Evolutionary conservation across 352 stramenopile species (phyloP).

Genomic region (Globisporangium canariense): DNA sequence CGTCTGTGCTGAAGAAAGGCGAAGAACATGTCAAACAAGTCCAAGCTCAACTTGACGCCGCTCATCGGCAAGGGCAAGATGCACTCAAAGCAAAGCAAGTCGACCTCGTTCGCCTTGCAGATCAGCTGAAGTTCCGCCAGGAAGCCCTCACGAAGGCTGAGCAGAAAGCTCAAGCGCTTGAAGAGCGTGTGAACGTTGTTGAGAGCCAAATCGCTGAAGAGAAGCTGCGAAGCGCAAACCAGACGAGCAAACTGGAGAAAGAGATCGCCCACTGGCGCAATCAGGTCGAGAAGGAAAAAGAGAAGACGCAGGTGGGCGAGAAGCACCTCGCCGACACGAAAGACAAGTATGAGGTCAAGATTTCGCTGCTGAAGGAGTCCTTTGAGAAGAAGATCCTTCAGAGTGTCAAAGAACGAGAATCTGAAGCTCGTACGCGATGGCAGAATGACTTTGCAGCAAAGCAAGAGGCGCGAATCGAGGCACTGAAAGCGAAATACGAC

Average conservation of each 20-base stretch:
- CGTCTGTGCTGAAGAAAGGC: slow-evolving; percentile 24
- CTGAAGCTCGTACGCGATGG: slow-evolving; percentile 58
- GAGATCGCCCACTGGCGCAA: slow-evolving; percentile 44
- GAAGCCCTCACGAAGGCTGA: slow-evolving; percentile 48
- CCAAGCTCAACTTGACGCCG: slow-evolving; percentile 32
- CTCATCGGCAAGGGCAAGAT: slow-evolving; percentile 35
- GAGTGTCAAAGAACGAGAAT: slow-evolving; percentile 46
- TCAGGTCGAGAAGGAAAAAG: slow-evolving; percentile 50
- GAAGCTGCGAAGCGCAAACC: slow-evolving; percentile 39
- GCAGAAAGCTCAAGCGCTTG: slow-evolving; percentile 39
- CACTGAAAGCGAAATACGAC: slow-evolving; percentile 72
- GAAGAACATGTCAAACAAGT: slow-evolving; percentile 37
- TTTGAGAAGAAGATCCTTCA: slow-evolving; percentile 50
- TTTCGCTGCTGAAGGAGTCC: slow-evolving; percentile 41
- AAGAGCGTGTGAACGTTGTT: slow-evolving; percentile 28
- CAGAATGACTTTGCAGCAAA: slow-evolving; percentile 67
- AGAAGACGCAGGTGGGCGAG: slow-evolving; percentile 29
- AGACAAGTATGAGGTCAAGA: slow-evolving; percentile 48
- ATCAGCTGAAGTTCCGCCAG: slow-evolving; percentile 62
- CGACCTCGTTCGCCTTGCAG: slow-evolving; percentile 40
- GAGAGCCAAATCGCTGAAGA: slow-evolving; percentile 40
- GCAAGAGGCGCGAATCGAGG: slow-evolving; percentile 66
- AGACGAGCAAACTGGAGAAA: slow-evolving; percentile 43
- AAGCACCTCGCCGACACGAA: slow-evolving; percentile 29
- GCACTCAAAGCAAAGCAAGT: slow-evolving; percentile 50